Evolutionary conservation across 805 yeast species (phyloP), one percentile per base, ranked within the genome.

Genomic region (Wickerhamomyces chambardii): DNA sequence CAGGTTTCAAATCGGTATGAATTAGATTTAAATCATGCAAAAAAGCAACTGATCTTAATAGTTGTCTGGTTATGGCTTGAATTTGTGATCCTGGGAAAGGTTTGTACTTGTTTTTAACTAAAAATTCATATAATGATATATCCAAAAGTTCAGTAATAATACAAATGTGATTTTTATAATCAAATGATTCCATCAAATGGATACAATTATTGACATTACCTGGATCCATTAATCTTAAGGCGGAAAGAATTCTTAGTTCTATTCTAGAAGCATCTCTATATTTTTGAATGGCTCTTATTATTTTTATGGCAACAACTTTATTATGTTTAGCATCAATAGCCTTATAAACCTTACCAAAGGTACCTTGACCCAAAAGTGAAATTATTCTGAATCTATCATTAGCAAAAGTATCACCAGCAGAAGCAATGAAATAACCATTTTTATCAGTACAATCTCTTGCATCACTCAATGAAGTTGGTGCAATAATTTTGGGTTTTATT

Each of bases 1-100:
- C 99, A 1, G 99, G 99, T 60, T 92, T 92, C 46, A 92, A 67
- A 57, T 92, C 99, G 0, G 99, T 92, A 59, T 92, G 99, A 30
- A 92, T 85, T 33, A 92, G 68, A 35, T 82, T 84, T 53, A 92
- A 65, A 50, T 85, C 95, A 56, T 92, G 99, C 42, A 92, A 63
- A 50, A 83, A 90, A 2, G 92, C 83, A 28, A 90, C 94, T 1
- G 92, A 80, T 43, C 87, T 68, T 17, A 92, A 66, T 38, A 92
- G 59, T 59, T 92, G 99, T 52, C 79, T 77, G 17, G 94, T 80
- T 40, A 92, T 78, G 3, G 86, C 83, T 60, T 85, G 96, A 28
- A 90, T 80, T 46, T 92, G 99, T 6, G 84, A 73, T 0, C 95
- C 95, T 0, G 97, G 97, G 56, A 89, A 92, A n/a, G 95, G 84